Conservation (phyloP, 2,329 filamentous ascomycete genomes). For the Stagonosporopsis cucurbitacearum region DNA sequence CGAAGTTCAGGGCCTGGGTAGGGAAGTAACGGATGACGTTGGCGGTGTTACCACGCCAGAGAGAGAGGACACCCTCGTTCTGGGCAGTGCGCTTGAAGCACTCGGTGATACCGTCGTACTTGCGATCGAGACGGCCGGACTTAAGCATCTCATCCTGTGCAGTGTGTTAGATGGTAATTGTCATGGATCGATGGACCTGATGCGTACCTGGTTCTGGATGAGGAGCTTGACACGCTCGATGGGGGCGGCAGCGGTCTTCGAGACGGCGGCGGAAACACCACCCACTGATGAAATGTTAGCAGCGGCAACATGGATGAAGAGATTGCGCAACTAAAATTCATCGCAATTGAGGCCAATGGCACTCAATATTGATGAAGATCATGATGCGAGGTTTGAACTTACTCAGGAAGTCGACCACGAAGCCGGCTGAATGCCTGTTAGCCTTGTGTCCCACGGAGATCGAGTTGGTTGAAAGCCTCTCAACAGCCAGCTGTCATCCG, state of each 20-base stretch:
- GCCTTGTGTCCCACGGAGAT: slow-evolving; percentile 11
- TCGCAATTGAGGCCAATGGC: slow-evolving; percentile 33
- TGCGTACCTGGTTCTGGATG: slow-evolving; percentile 98
- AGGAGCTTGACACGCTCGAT: slow-evolving; percentile 99
- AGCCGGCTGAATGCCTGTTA: slow-evolving; percentile 67
- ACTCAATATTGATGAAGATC: slow-evolving; percentile 25
- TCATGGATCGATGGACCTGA: slow-evolving; percentile 31
- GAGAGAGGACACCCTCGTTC: slow-evolving; percentile 90
- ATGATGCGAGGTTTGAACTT: slow-evolving; percentile 59
- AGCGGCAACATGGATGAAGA: slow-evolving; percentile 20
- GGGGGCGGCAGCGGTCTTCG: slow-evolving; percentile 99
- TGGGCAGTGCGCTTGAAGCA: slow-evolving; percentile 93
- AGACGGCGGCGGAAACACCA: slow-evolving; percentile 99
- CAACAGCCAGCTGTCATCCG: slow-evolving; percentile 26
- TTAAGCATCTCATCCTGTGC: slow-evolving; percentile 99
- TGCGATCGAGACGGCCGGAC: slow-evolving; percentile 95
- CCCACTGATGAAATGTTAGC: slow-evolving; percentile 75
- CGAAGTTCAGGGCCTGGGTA: slow-evolving; percentile 99
- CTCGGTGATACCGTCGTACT: slow-evolving; percentile 91
- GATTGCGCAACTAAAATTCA: slow-evolving; percentile 13
- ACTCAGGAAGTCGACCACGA: slow-evolving; percentile 99
- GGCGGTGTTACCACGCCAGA: slow-evolving; percentile 99
- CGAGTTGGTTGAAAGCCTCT: slow-evolving; percentile 16
- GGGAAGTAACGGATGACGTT: slow-evolving; percentile 99
- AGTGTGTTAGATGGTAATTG: slow-evolving; percentile 26